Conservation (phyloP, 768 basidiomycete genomes). For the Cyclocybe cylindracea region DNA sequence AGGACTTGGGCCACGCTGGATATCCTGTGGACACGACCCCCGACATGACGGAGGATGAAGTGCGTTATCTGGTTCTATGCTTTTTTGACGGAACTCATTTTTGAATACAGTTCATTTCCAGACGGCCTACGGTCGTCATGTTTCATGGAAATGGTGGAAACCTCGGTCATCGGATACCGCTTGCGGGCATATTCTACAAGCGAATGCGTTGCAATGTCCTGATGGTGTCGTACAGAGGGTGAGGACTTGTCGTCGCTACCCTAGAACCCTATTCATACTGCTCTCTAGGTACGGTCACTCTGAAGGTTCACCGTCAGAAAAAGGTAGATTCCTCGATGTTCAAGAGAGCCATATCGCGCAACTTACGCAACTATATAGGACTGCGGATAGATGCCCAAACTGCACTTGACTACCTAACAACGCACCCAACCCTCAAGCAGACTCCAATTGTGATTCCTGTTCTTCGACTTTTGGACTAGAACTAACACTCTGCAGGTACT, state of each 20-base stretch:
- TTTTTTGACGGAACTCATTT: background rate
- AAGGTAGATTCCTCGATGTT: conserved; percentile 44
- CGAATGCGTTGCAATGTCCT: conserved; percentile 91
- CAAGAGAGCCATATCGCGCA: background rate
- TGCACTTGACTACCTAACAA: conserved; percentile 69
- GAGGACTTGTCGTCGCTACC: conserved; percentile 22
- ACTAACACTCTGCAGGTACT: conserved; percentile 47
- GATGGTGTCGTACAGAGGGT: conserved; percentile 94
- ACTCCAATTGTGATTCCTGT: conserved; percentile 62
- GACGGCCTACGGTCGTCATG: conserved; percentile 86
- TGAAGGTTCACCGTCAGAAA: conserved; percentile 84
- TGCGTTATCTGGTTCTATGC: conserved; percentile 17
- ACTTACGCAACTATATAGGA: conserved; percentile 40
- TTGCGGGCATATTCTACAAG: conserved; percentile 79
- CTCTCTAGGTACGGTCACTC: conserved; percentile 78
- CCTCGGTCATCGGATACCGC: conserved; percentile 86
- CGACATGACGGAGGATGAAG: conserved; percentile 52
- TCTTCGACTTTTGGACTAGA: background rate
- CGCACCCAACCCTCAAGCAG: conserved; percentile 61
- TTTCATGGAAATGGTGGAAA: conserved; percentile 93
- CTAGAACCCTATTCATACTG: background rate
- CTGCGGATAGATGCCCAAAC: conserved; percentile 86
- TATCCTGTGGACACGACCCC: conserved; percentile 21
- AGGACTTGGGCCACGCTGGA: conserved; percentile 31
- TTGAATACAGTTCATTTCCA: conserved; percentile 38